Evolutionary conservation across 768 basidiomycete genomes (phyloP), one percentile per base, ranked within the genome.

Genomic region (Amanita polypyramis): DNA sequence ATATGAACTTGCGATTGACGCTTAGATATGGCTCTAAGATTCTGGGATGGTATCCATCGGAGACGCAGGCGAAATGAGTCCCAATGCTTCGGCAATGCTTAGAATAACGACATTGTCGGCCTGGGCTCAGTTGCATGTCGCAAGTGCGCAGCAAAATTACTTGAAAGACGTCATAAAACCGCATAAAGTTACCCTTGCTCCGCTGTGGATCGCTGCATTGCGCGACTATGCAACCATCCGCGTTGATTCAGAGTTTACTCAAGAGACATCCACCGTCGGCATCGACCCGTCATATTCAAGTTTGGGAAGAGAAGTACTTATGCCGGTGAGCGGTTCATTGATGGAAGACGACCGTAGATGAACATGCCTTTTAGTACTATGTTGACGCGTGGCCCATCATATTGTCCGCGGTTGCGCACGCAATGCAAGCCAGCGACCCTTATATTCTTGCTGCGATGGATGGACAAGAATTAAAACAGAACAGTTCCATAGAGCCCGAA

Each of bases 51-150:
- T 91, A 3, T 83, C 87, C 5, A 73, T 96, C 15, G 95, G 95
- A 1, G 89, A 91, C 52, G 79, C 88, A 0, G 80, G 79, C 14
- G 83, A 95, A 58, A 70, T 94, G 9, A 89, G 91, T 51, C 88
- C 94, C 3, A 98, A 97, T 56, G 95, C 94, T 2, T 88, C 92
- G 0, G 85, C 92, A 33, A 95, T 96, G 89, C 67, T 99, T 42
- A 78, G 91, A 45, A 86, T 97, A 20, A 92, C 94, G 1, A 87
- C 89, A 1, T 68, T 97, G 32, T 87, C 92, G 1, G 95, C 94
- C 1, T 99, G 95, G 95, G 94, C 94, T 5, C 85, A 95, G 60
- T 70, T 99, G 12, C 79, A 91, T 58, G 76, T 91, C 3, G 81
- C 94, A 2, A 82, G 85, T 45, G 61, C 71, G 0, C 71, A 77